These are phyloP conservation scores for Eucalyptus tenuipes DNA, from an alignment of 345 rosid species.

Conservation along the genomic window DNA sequence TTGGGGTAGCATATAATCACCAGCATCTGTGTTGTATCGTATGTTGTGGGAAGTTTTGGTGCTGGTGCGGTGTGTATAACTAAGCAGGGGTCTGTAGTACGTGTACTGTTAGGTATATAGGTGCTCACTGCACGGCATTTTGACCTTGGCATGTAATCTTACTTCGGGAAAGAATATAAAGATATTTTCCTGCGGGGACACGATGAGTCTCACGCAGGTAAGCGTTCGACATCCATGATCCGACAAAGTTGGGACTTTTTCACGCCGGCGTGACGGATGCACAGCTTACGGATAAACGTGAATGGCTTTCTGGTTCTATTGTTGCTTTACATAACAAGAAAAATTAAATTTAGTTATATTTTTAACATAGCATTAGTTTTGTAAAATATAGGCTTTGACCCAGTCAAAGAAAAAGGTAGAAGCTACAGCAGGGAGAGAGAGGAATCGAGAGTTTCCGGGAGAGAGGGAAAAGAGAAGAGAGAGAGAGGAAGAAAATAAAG, in stretches of 20 bases:
- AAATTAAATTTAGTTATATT: too few relatives aligned
- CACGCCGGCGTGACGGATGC: too few relatives aligned
- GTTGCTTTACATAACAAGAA: background rate
- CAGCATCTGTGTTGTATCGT: background rate
- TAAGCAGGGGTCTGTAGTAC: background rate
- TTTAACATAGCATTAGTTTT: too few relatives aligned
- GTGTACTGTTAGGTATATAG: background rate
- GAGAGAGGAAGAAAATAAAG: too few relatives aligned
- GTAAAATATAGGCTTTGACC: too few relatives aligned
- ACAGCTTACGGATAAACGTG: background rate
- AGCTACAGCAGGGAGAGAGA: too few relatives aligned
- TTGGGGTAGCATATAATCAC: background rate
- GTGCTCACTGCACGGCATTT: background rate
- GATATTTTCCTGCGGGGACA: background rate
- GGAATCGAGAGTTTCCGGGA: too few relatives aligned
- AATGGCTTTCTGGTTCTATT: background rate
- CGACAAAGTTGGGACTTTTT: background rate
- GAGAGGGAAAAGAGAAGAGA: too few relatives aligned
- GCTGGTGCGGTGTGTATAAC: background rate
- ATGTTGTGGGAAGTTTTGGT: background rate
- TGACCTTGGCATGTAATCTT: background rate
- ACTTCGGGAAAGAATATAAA: background rate
- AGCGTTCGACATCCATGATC: background rate
- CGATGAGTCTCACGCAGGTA: background rate
- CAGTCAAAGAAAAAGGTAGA: too few relatives aligned